Evolutionary conservation across 1,139 yeast species (phyloP), one percentile per base, ranked within the genome.

Genomic region (Zygosaccharomyces pseudobailii): DNA sequence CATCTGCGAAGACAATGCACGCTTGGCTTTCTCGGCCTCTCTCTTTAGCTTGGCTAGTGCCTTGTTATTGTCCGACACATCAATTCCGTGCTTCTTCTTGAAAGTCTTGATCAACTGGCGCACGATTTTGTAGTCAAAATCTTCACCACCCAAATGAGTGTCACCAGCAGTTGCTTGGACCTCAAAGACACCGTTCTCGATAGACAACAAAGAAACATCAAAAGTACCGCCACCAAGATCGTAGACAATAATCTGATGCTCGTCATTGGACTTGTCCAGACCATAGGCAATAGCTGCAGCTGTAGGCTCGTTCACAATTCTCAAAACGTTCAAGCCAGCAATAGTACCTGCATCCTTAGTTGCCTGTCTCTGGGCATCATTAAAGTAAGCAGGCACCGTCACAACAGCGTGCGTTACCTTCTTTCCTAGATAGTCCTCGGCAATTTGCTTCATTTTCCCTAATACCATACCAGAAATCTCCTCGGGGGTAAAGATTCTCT

Each of bases 221-320:
- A 87, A 87, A 64, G 96, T 87, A 76, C 96, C 96, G 69, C 96
- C 97, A 80, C 97, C 97, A 64, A 89, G 80, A 74, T 89, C 97
- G 74, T 87, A 89, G 55, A 88, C 95, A 67, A 88, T 82, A 62
- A 88, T 87, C 74, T 87, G 94, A 69, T 84, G 84, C 73, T 87
- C 92, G 58, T 84, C 88, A 62, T 85, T 90, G 56, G 85, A 77
- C 71, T 87, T 85, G 73, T 88, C 96, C 62, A 88, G 79, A 56
- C 97, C 97, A 73, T 88, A 88, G 54, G 97, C 96, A 70, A 88
- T 87, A 51, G 96, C 96, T 53, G 96, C 96, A 43, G 96, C 96
- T 51, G 96, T 88, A 56, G 96, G 96, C 75, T 88, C 96, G 70
- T 88, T 88, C 58, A 88, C 95, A 65, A 88, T 88, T 78, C 96